phyloP scores from a whole-genome alignment of 176 grass and related monocot genomes.

The Typha latifolia region DNA sequence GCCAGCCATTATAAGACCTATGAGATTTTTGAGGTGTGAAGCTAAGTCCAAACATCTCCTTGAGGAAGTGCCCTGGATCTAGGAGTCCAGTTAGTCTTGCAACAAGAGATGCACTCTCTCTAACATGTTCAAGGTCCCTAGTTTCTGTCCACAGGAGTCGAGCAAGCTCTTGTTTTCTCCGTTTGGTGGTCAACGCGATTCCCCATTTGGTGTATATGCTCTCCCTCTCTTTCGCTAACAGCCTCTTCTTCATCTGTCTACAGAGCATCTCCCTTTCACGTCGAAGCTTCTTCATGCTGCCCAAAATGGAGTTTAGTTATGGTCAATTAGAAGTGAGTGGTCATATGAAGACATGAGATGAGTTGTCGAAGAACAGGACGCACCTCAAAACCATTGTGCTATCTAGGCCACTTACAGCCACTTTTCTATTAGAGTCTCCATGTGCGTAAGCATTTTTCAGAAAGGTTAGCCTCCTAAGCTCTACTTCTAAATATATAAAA shows the following conservation, averaged over 20 bases:
- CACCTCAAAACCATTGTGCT: constrained; percentile 38
- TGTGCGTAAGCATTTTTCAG: constrained; percentile 34
- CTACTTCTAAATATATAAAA: constrained; percentile 83
- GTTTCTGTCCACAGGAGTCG: constrained; percentile 66
- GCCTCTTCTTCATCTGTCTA: constrained; percentile 59
- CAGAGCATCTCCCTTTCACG: constrained; percentile 79
- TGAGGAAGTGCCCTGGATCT: constrained; percentile 63
- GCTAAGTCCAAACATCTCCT: constrained; percentile 94
- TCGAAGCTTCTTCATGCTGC: constrained; percentile 54
- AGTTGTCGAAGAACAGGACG: background rate
- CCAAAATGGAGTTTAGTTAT: background rate
- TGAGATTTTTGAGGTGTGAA: constrained; percentile 61
- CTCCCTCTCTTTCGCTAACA: constrained; percentile 44
- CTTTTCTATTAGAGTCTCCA: background rate
- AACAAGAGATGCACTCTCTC: constrained; percentile 76
- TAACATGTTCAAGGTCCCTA: constrained; percentile 65
- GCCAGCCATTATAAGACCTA: constrained; percentile 49
- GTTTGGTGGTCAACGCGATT: constrained; percentile 57
- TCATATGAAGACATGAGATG: constrained; percentile 38
- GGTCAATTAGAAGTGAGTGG: too few relatives aligned
- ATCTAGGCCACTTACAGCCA: constrained; percentile 14
- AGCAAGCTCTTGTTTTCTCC: constrained; percentile 55
- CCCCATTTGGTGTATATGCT: constrained; percentile 68
- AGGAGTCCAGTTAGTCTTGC: constrained; percentile 71
- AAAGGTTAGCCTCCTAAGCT: constrained; percentile 62